These are phyloP conservation scores for Tetratostichococcus sp. DNA, from an alignment of 139 green algal species.

Conservation along the genomic window DNA sequence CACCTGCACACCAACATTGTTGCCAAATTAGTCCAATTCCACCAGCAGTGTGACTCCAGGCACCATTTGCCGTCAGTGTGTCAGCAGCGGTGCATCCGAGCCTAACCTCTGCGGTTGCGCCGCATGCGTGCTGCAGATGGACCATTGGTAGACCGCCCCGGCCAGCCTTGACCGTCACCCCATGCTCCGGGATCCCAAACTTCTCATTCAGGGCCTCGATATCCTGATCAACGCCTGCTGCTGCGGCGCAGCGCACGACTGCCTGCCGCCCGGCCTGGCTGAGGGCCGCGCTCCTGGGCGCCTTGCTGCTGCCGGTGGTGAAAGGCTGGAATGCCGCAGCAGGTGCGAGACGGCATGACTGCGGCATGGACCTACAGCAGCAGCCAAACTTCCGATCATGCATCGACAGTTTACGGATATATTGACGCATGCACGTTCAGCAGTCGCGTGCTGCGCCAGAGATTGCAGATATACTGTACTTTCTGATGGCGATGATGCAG, in stretches of 20 bases:
- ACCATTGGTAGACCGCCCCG: constrained; percentile 48
- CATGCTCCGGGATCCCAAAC: constrained; percentile 45
- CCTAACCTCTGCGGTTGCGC: constrained; percentile 65
- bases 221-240: not conserved
- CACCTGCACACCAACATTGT: constrained; percentile 68
- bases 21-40: too few species aligned
- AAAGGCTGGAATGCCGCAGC: not conserved
- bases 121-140: constrained; percentile 67
- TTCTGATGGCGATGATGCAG: too few species aligned
- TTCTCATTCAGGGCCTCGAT: not conserved
- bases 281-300: not conserved
- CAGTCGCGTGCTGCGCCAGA: too few species aligned
- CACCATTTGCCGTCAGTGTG: too few species aligned
- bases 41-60: too few species aligned
- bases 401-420: too few species aligned
- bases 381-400: too few species aligned
- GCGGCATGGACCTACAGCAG: not conserved
- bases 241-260: not conserved
- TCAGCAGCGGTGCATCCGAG: too few species aligned
- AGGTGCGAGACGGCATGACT: too few species aligned
- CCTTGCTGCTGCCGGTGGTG: not conserved
- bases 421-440: too few species aligned
- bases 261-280: too few species aligned
- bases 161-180: constrained; percentile 61
- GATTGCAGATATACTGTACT: too few species aligned